Conservation (phyloP, 768 basidiomycete genomes). For the Mycena venus region DNA sequence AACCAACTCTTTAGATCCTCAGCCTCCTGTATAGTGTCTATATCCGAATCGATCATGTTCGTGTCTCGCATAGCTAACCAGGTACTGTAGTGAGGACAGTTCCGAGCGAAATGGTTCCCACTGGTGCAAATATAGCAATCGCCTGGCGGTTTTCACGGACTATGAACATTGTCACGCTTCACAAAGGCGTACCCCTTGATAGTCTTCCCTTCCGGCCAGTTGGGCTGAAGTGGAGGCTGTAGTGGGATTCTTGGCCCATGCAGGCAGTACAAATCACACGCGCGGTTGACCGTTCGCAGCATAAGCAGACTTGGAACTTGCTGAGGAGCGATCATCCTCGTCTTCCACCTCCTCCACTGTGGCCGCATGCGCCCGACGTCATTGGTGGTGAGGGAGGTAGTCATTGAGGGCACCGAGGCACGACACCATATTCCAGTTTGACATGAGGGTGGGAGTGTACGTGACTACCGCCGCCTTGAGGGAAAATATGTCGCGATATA, state of each 20-base stretch:
- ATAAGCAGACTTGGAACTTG: background rate
- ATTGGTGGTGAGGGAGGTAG: background rate
- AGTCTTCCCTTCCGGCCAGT: background rate
- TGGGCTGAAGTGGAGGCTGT: background rate
- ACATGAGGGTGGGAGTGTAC: background rate
- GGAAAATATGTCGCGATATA: background rate
- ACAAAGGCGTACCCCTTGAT: background rate
- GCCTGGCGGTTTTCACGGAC: background rate
- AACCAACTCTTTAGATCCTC: background rate
- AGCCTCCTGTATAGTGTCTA: background rate
- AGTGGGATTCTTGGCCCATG: too few relatives aligned
- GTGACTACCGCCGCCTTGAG: background rate
- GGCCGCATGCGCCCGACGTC: background rate
- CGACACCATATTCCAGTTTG: background rate
- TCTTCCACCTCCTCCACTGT: background rate
- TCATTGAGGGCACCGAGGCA: background rate
- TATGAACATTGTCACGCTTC: background rate
- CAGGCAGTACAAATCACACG: too few relatives aligned
- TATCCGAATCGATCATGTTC: background rate
- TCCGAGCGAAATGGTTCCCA: background rate
- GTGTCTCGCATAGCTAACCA: background rate
- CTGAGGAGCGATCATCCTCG: background rate
- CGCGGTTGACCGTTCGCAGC: background rate
- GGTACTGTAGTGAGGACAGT: slow-evolving; percentile 5
- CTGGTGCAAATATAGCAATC: slow-evolving; percentile 10